A percentile compares a stretch with the other conserved stretches of the same genome.
Evolutionary conservation across 129 eudicot species (phyloP).

Genomic region (Logfia minima): DNA sequence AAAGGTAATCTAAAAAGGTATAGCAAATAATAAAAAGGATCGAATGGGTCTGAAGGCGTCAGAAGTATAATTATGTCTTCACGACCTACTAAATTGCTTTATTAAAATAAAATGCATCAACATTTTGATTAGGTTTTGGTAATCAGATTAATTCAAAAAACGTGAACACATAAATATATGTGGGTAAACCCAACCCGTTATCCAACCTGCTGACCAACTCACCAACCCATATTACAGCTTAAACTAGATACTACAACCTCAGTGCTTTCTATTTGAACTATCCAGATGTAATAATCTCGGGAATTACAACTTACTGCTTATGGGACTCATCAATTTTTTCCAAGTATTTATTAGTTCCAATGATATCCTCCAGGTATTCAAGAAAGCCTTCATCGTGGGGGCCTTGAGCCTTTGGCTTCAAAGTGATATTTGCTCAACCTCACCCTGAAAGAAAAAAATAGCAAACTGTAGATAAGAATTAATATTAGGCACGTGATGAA

Average conservation of each 20-base stretch:
- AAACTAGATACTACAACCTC: neutral
- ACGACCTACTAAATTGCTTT: neutral
- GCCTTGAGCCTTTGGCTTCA: conserved; percentile 65
- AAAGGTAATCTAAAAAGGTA: no score
- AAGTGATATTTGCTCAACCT: conserved; percentile 95
- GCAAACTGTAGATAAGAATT: neutral
- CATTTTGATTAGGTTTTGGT: neutral
- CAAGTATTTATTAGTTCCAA: conserved; percentile 86
- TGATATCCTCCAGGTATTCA: conserved; percentile 92
- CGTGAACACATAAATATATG: neutral
- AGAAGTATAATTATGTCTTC: neutral
- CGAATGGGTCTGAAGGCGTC: neutral
- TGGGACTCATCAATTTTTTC: conserved; percentile 85
- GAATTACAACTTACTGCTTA: conserved; percentile 62
- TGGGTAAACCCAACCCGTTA: neutral
- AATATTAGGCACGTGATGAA: neutral
- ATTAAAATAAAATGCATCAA: no score
- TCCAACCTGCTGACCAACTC: neutral
- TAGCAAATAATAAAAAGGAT: neutral
- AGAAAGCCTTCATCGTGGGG: conserved; percentile 93
- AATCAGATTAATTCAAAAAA: neutral
- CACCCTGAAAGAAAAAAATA: conserved; percentile 55
- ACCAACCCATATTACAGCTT: neutral
- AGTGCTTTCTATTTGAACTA: neutral
- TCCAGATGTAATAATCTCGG: conserved; percentile 7